Evolutionary conservation across 768 basidiomycete genomes (phyloP).

Genomic region (Trametes gibbosa): DNA sequence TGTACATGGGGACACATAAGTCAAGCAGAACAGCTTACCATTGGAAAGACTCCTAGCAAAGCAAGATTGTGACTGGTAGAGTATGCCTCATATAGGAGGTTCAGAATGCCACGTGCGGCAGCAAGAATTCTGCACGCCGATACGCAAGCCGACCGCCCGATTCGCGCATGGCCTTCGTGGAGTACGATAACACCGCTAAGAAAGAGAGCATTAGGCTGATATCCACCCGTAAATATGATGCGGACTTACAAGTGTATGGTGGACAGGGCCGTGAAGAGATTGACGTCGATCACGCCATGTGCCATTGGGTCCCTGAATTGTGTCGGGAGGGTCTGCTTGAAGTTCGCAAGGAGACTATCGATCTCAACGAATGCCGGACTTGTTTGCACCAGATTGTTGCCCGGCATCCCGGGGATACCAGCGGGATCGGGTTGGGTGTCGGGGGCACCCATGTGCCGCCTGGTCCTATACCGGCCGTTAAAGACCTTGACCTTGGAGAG

Average conservation of each 20-base stretch:
- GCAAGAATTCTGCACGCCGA: conserved; percentile 69
- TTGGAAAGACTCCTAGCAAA: conserved; percentile 65
- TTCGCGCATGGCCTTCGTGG: conserved; percentile 74
- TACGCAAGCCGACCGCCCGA: conserved; percentile 54
- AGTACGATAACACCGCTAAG: conserved; percentile 63
- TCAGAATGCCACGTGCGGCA: conserved; percentile 63
- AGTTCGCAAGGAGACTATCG: conserved; percentile 54
- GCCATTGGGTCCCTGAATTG: conserved; percentile 54
- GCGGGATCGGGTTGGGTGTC: conserved; percentile 28
- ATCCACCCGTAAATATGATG: background rate
- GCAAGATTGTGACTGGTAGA: conserved; percentile 74
- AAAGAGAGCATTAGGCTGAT: conserved; percentile 30
- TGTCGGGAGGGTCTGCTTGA: conserved; percentile 55
- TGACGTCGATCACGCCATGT: conserved; percentile 52
- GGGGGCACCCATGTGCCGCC: conserved; percentile 57
- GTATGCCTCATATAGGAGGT: conserved; percentile 62
- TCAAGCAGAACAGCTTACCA: conserved; percentile 47
- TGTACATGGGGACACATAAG: too few relatives aligned
- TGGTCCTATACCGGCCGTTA: conserved; percentile 62
- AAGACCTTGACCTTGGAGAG: conserved; percentile 62
- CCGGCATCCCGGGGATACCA: conserved; percentile 14
- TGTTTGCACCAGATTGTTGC: background rate
- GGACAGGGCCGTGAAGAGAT: conserved; percentile 44
- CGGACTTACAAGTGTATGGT: conserved; percentile 20
- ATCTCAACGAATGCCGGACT: conserved; percentile 54